Evolutionary conservation across 495 filamentous ascomycete species (phyloP), one percentile per base, ranked within the genome.

Genomic region (Elaphomyces granulatus): DNA sequence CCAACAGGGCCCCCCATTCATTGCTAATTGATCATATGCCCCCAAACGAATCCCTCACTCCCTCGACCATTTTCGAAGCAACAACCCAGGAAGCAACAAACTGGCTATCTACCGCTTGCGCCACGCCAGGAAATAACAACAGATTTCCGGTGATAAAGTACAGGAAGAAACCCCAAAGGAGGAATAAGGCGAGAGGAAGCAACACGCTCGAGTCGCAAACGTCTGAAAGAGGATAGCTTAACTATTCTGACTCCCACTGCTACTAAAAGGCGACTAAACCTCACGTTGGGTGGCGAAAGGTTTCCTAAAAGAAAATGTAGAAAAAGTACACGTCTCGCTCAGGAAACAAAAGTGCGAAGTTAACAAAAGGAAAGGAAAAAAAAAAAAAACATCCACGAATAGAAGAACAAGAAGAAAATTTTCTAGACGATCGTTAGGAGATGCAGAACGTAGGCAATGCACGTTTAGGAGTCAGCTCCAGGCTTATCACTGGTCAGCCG

Each of bases 401-500:
- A 42, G 18, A 32, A 37, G 21, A 20, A 46, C 23, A 45, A 21
- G 30, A 33, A 40, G 34, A 44, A 37, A 37, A 12, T 19, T 40
- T 43, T 23, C 34, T 43, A 19, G 21, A 21, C 6, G 16, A 26
- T 19, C 34, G 23, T 38, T 43, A 28, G 37, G 32, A 36, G 15
- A 37, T 34, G 35, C 41, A 34, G 34, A 28, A 34, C 7, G 40
- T 36, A 14, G 36, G 30, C n/a, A n/a, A n/a, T n/a, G 12, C 12
- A 28, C 39, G 35, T 46, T 65, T 54, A 77, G 40, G 69, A 61
- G 39, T 75, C 71, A 23, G 58, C 59, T 23, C 52, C 59, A 37
- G 64, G 53, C 20, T 54, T 46, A 36, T 55, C 56, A 36, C 53
- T 68, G 66, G 43, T 72, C 70, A 17, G 67, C 63, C 31, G 71